A percentile compares a stretch with the other conserved stretches of the same genome.
Evolutionary conservation across 78 protist species (phyloP).

Genomic region (Chrysochromulina parva): DNA sequence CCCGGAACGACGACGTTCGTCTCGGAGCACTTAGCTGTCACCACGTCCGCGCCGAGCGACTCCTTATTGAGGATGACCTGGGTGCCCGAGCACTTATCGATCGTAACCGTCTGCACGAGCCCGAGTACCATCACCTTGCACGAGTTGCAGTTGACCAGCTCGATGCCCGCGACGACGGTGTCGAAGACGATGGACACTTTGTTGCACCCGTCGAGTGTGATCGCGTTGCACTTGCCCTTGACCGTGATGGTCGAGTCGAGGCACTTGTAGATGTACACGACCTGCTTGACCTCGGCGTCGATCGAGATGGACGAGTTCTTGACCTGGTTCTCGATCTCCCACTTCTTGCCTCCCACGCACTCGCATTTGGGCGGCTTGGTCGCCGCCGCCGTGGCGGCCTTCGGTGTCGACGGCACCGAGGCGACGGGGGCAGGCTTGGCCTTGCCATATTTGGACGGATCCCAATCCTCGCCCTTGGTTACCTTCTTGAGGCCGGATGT

Average conservation of each 20-base stretch:
- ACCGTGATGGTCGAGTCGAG: conserved; percentile 53
- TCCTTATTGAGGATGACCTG: conserved; percentile 68
- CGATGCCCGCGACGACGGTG: conserved; percentile 68
- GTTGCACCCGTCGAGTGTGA: conserved; percentile 80
- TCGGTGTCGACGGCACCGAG: conserved; percentile 32
- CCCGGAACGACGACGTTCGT: conserved; percentile 78
- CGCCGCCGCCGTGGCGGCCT: neutral
- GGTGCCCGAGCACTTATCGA: conserved; percentile 82
- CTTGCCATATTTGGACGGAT: too few species aligned
- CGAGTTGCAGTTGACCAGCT: conserved; percentile 77
- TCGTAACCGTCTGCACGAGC: conserved; percentile 65
- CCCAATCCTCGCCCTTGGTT: conserved; percentile 55
- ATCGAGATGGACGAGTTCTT: conserved; percentile 54
- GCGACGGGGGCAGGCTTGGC: too few species aligned
- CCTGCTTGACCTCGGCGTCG: conserved; percentile 37
- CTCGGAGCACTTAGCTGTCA: conserved; percentile 82
- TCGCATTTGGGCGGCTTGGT: neutral
- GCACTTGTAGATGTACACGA: conserved; percentile 80
- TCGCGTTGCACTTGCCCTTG: conserved; percentile 86
- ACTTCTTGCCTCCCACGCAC: conserved; percentile 77
- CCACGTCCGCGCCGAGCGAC: conserved; percentile 69
- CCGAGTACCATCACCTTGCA: conserved; percentile 75
- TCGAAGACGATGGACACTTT: conserved; percentile 84
- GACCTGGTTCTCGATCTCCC: conserved; percentile 81
- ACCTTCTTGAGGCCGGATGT: conserved; percentile 83